phyloP scores from a whole-genome alignment of 176 grass and related monocot genomes.

The Phoenix dactylifera region DNA sequence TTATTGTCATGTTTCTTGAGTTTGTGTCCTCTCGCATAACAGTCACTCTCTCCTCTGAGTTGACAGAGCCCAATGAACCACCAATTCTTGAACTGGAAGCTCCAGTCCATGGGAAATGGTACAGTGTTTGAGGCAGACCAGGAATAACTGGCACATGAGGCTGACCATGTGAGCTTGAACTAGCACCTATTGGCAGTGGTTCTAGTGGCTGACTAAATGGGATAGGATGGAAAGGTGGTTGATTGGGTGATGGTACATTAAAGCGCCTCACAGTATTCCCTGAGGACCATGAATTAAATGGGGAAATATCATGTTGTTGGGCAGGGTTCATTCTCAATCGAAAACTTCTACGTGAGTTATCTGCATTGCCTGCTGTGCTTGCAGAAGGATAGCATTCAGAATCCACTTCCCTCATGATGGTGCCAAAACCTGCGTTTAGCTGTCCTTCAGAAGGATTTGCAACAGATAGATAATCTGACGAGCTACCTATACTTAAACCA shows the following conservation, averaged over 20 bases:
- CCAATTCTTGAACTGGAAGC: conserved; percentile 36
- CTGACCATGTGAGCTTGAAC: conserved; percentile 30
- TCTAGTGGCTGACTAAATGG: too few species aligned
- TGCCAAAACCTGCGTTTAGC: conserved; percentile 18
- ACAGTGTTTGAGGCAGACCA: conserved; percentile 31
- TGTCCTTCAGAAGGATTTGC: conserved; percentile 42
- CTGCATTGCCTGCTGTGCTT: conserved; percentile 17
- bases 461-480: conserved; percentile 24
- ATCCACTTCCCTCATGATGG: conserved; percentile 13
- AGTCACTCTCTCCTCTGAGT: conserved; percentile 25
- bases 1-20: conserved; percentile 23
- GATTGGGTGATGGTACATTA: too few species aligned
- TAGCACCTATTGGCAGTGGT: conserved; percentile 24
- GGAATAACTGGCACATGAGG: conserved; percentile 31
- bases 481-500: conserved; percentile 20
- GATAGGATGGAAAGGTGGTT: too few species aligned
- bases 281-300: conserved; percentile 32
- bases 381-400: conserved; percentile 30
- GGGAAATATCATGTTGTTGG: conserved; percentile 21
- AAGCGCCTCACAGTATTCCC: conserved; percentile 26
- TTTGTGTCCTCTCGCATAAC: conserved; percentile 20
- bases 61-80: conserved; percentile 7
- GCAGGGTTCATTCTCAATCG: conserved; percentile 38
- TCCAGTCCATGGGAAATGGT: conserved; percentile 35
- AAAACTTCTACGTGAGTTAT: conserved; percentile 44